Conservation (phyloP, 192 early-diverging fungal genomes). For the Cladochytrium replicatum region DNA sequence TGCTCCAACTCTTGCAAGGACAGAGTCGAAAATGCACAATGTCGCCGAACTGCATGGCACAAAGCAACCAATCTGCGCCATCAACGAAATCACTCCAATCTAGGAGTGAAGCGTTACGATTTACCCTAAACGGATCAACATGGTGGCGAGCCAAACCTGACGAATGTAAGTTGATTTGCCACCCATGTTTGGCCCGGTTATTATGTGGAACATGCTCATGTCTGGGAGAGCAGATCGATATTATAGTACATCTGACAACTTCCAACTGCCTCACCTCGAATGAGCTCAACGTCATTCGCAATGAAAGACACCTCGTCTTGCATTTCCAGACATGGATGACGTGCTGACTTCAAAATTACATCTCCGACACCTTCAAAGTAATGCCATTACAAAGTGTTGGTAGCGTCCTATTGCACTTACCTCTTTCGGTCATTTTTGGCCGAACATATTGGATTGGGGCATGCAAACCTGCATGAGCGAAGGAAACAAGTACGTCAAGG, state of each 20-base stretch:
- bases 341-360: slow-evolving; percentile 54
- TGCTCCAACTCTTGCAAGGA: slow-evolving; percentile 87
- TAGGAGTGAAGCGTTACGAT: slow-evolving; percentile 8
- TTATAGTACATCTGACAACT: background rate
- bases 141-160: slow-evolving; percentile 42
- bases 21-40: slow-evolving; percentile 72
- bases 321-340: slow-evolving; percentile 91
- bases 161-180: slow-evolving; percentile 97
- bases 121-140: background rate
- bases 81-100: slow-evolving; percentile 84
- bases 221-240: slow-evolving; percentile 13
- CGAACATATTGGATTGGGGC: slow-evolving; percentile 80
- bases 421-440: slow-evolving; percentile 52
- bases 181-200: slow-evolving; percentile 98
- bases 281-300: slow-evolving; percentile 79
- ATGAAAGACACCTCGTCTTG: slow-evolving; percentile 89
- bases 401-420: slow-evolving; percentile 11
- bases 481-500: slow-evolving; percentile 79
- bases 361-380: slow-evolving; percentile 43
- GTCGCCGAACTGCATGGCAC: slow-evolving; percentile 71
- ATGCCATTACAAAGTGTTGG: background rate
- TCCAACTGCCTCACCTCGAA: slow-evolving; percentile 32
- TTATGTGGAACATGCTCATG: slow-evolving; percentile 62
- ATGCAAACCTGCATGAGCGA: slow-evolving; percentile 73
- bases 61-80: slow-evolving; percentile 93